Conservation (phyloP, 2,329 filamentous ascomycete species). For the Coniochaeta sp. region DNA sequence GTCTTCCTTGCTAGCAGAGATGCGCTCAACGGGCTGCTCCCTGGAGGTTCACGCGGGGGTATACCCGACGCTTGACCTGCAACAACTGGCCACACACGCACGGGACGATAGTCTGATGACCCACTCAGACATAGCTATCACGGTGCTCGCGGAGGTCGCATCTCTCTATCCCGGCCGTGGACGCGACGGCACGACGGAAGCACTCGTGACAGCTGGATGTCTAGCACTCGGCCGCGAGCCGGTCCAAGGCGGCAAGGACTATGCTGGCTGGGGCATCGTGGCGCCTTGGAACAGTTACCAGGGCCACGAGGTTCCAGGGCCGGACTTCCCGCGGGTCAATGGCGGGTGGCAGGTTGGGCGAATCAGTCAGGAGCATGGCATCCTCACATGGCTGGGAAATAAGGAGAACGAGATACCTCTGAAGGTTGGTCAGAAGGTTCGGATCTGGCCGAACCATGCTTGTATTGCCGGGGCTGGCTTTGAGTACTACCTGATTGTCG, state of each 20-base stretch:
- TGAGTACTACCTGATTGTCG: constrained; percentile 67
- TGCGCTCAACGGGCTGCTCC: constrained; percentile 29
- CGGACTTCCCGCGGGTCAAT: constrained; percentile 32
- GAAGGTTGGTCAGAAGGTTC: constrained; percentile 56
- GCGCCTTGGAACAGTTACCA: constrained; percentile 41
- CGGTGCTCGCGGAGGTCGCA: constrained; percentile 64
- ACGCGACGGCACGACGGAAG: constrained; percentile 43
- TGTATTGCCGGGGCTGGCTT: constrained; percentile 68
- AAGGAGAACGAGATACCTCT: constrained; percentile 40
- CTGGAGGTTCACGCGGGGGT: constrained; percentile 72
- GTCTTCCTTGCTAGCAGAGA: constrained; percentile 27
- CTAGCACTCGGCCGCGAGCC: constrained; percentile 67
- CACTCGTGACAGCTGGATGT: constrained; percentile 59
- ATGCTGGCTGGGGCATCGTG: constrained; percentile 64
- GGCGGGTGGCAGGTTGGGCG: constrained; percentile 60
- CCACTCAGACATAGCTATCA: constrained; percentile 54
- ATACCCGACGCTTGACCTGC: constrained; percentile 69
- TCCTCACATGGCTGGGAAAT: constrained; percentile 50
- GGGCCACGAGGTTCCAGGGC: constrained; percentile 19
- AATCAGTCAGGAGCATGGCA: constrained; percentile 73
- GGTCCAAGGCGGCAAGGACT: constrained; percentile 51
- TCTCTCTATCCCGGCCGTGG: constrained; percentile 58
- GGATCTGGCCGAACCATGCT: constrained; percentile 74
- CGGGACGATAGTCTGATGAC: constrained; percentile 31
- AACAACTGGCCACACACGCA: constrained; percentile 69